Base-by-base conservation (phyloP, 805 yeast species). In the Yamadazyma ubonensis region DNA sequence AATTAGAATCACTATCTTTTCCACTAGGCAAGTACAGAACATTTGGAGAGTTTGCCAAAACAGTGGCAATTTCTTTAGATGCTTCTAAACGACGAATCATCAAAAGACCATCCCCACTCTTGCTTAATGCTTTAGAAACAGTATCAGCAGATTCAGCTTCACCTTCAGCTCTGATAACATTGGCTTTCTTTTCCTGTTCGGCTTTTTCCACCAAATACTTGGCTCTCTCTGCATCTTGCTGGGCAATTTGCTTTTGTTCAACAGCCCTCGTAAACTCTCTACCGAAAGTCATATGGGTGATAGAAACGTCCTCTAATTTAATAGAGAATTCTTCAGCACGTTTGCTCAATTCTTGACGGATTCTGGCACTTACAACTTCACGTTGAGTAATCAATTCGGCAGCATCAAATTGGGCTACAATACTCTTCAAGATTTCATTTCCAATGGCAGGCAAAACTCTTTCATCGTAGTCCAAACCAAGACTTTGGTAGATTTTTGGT, bases 111-210 rank as follows among this genome's bases (percentile, higher is more conserved):
- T 93, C 98, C 62, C 99, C 99, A 17, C 95, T 89, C 70, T 89
- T 90, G 39, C 83, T 79, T 50, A 93, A 76, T 4, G 98, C 97
- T 65, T 82, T 86, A 25, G 96, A 88, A 47, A 93, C 93, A 45
- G 81, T 81, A 45, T 93, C 98, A 3, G 99, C 99, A 43, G 96
- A 88, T 65, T 93, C 98, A 36, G 99, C 99, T 70, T 93, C 99
- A 68, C 98, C 99, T 67, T 93, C 99, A 20, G 99, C 99, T 56
- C 98, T 81, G 51, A 93, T 90, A 54, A 93, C 88, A 34, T 86
- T 72, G 2, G 98, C 99, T 63, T 85, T 90, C 60, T 96, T 80
- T 65, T 91, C 98, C 70, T 93, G 99, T 65, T 93, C 97, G 6
- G 98, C 98, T 60, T 85, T 85, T 59, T 90, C 97, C 41, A 93